Percentiles rank a stretch among this genome's conserved stretches.
Conservation (phyloP, 345 rosid species). For the Gossypium stocksii region DNA sequence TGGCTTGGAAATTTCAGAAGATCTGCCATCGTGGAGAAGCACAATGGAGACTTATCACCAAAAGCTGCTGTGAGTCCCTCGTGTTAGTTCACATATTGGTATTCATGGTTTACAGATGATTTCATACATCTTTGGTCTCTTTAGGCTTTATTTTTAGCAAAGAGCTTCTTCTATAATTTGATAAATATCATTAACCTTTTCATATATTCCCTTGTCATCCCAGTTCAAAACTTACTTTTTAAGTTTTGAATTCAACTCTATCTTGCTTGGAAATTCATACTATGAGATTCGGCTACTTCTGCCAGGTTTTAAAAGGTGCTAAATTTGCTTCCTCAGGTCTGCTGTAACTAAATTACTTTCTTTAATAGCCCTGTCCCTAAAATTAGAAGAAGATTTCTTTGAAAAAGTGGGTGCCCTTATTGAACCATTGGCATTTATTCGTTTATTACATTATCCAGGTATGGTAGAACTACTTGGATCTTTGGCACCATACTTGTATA, state of each 20-base stretch:
- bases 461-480: background rate
- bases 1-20: conserved; percentile 39
- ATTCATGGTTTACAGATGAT: background rate
- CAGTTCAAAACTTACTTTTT: background rate
- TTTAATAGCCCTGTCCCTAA: conserved; percentile 70
- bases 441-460: conserved; percentile 32
- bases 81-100: background rate
- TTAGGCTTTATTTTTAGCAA: background rate
- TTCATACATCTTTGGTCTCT: background rate
- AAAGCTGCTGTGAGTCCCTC: conserved; percentile 44
- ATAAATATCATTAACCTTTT: background rate
- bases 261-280: background rate
- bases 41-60: conserved; percentile 53
- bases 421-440: conserved; percentile 41
- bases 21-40: conserved; percentile 58
- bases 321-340: conserved; percentile 39
- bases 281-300: background rate
- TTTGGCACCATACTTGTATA: background rate
- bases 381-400: conserved; percentile 64
- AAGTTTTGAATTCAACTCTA: background rate
- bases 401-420: conserved; percentile 55
- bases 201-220: background rate
- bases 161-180: background rate
- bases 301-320: background rate
- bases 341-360: conserved; percentile 48